A percentile compares a stretch with the other conserved stretches of the same genome.
Conservation (phyloP, 176 grass and related monocot species). For the Lolium rigidum region DNA sequence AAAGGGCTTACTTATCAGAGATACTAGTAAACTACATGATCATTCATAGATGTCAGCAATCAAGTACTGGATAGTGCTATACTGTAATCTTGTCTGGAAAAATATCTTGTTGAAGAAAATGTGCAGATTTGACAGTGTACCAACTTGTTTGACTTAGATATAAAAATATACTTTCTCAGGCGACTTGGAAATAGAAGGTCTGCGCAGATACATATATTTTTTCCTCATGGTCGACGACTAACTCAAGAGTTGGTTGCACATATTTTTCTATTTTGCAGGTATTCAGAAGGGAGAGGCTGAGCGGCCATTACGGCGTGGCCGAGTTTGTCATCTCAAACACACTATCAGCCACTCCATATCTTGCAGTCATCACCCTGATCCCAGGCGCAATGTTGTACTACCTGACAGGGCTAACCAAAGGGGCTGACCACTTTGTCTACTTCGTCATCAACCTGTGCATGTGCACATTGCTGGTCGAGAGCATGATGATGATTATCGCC, state of each 20-base stretch:
- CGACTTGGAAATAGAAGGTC: neutral
- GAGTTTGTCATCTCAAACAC: conserved; percentile 58
- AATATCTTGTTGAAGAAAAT: neutral
- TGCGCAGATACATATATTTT: neutral
- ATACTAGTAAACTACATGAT: neutral
- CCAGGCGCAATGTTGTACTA: conserved; percentile 42
- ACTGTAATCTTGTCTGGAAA: neutral
- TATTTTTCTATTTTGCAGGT: conserved; percentile 20
- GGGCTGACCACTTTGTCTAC: conserved; percentile 34
- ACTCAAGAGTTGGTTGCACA: neutral
- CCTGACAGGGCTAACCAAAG: conserved; percentile 38
- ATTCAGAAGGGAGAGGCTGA: conserved; percentile 59
- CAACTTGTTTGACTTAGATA: neutral
- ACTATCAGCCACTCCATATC: conserved; percentile 43
- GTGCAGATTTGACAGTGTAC: neutral
- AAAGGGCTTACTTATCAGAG: neutral
- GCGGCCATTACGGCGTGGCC: conserved; percentile 51
- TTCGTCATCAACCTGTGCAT: conserved; percentile 34
- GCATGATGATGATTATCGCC: conserved; percentile 53
- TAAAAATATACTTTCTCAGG: neutral
- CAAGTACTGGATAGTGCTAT: neutral
- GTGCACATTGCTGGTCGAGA: conserved; percentile 37
- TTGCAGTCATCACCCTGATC: conserved; percentile 33
- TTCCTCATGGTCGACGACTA: neutral
- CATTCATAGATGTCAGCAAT: neutral